phyloP scores from a whole-genome alignment of 2,329 filamentous ascomycete genomes.

The Clathrospora elynae region DNA sequence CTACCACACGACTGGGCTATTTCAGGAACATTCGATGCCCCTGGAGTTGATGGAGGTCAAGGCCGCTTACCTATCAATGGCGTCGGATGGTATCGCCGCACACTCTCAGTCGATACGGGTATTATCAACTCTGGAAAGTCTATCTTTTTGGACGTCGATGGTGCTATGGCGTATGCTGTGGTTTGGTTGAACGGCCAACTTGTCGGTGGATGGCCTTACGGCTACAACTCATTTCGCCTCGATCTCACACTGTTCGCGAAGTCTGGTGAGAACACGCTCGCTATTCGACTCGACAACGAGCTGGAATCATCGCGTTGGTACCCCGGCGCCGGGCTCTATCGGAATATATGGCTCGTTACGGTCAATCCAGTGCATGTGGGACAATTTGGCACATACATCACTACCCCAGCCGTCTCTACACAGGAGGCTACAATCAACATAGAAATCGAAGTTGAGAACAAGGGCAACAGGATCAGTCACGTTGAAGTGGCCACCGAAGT shows the following conservation, averaged over 20 bases:
- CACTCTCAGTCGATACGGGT: conserved; percentile 38
- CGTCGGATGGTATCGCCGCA: conserved; percentile 60
- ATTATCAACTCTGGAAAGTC: conserved; percentile 43
- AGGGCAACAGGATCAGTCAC: conserved; percentile 36
- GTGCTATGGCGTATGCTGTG: conserved; percentile 59
- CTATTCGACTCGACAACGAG: conserved; percentile 59
- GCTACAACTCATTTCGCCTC: conserved; percentile 58
- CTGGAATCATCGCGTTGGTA: conserved; percentile 60
- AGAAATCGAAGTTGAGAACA: conserved; percentile 56
- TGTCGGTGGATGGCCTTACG: conserved; percentile 59
- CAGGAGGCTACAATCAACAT: conserved; percentile 55
- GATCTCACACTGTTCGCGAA: conserved; percentile 55
- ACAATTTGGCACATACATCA: conserved; percentile 58
- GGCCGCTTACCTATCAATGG: conserved; percentile 58
- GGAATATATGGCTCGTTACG: conserved; percentile 61
- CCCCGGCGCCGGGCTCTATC: conserved; percentile 60
- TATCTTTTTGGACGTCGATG: conserved; percentile 57
- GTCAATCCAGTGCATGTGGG: conserved; percentile 53
- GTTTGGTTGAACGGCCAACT: conserved; percentile 59
- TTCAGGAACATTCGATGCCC: conserved; percentile 51
- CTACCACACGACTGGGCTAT: conserved; percentile 60
- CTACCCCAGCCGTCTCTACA: conserved; percentile 53
- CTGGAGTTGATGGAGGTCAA: conserved; percentile 46
- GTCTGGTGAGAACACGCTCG: conserved; percentile 51
- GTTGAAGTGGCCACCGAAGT: conserved; percentile 53